These are phyloP conservation scores for Orychophragmus violaceus DNA, from an alignment of 345 rosid genomes.

Conservation along the genomic window DNA sequence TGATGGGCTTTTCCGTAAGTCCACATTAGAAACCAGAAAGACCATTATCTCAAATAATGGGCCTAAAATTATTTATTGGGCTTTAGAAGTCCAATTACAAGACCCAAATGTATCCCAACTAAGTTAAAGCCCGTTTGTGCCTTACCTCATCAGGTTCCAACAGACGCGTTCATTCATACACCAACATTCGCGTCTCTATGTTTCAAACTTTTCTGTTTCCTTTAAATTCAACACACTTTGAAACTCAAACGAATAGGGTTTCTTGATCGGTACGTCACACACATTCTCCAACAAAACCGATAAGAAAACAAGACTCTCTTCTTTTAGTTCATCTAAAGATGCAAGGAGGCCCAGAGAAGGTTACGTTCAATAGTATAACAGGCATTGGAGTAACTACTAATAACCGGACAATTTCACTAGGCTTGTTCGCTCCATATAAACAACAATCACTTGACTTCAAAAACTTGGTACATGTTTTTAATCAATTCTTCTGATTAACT, in stretches of 20 bases:
- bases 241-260: accelerated
- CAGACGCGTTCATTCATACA: not conserved
- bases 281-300: not conserved
- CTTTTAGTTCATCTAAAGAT: not conserved
- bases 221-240: slow-evolving; percentile 5
- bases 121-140: not conserved
- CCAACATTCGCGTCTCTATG: slow-evolving; percentile 9
- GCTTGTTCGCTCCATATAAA: not conserved
- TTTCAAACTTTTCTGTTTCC: not conserved
- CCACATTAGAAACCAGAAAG: not conserved
- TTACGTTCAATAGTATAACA: not conserved
- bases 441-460: not conserved
- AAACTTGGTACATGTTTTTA: not conserved
- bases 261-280: no score
- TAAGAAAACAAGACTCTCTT: not conserved
- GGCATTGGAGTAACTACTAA: not conserved
- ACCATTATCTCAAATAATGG: not conserved
- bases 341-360: not conserved
- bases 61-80: not conserved
- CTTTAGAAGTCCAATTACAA: not conserved
- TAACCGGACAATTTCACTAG: not conserved
- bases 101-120: not conserved
- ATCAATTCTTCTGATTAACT: no score
- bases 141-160: not conserved
- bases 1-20: not conserved